phyloP scores from a whole-genome alignment of 371 early-diverging fungal genomes.

The Apophysomyces trapeziformis region DNA sequence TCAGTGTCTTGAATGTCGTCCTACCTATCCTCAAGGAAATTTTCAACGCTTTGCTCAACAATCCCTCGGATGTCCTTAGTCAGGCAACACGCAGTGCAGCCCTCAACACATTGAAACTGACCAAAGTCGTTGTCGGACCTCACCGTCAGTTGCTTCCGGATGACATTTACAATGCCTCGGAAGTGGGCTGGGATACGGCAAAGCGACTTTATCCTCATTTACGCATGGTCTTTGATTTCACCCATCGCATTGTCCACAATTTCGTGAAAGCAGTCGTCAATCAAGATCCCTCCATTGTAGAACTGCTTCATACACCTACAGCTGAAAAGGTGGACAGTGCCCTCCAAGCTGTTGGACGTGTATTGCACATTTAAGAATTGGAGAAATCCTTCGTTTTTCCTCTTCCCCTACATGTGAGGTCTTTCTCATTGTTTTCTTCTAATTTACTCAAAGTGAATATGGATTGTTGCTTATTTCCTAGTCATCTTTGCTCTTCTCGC shows the following conservation, averaged over 20 bases:
- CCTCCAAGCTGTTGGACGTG: background rate
- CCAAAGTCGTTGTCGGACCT: background rate
- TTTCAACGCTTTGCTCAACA: background rate
- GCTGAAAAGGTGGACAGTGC: constrained; percentile 1
- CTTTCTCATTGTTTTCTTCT: background rate
- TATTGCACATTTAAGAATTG: background rate
- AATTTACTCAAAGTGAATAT: too few species aligned
- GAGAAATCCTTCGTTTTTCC: background rate
- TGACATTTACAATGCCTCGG: background rate
- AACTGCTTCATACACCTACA: background rate
- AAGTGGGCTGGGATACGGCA: background rate
- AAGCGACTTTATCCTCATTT: background rate
- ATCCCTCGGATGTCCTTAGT: background rate
- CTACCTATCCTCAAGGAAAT: background rate
- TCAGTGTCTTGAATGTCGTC: background rate
- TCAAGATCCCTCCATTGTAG: background rate
- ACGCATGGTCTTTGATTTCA: background rate
- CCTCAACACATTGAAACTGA: background rate
- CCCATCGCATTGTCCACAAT: background rate
- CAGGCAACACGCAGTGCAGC: background rate
- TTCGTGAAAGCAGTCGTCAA: background rate
- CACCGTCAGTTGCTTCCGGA: background rate
- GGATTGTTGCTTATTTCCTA: too few species aligned
- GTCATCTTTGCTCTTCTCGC: background rate
- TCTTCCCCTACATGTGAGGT: background rate